These are phyloP conservation scores for Rhodotorula graminis DNA, from an alignment of 768 basidiomycete species.

Conservation along the genomic window DNA sequence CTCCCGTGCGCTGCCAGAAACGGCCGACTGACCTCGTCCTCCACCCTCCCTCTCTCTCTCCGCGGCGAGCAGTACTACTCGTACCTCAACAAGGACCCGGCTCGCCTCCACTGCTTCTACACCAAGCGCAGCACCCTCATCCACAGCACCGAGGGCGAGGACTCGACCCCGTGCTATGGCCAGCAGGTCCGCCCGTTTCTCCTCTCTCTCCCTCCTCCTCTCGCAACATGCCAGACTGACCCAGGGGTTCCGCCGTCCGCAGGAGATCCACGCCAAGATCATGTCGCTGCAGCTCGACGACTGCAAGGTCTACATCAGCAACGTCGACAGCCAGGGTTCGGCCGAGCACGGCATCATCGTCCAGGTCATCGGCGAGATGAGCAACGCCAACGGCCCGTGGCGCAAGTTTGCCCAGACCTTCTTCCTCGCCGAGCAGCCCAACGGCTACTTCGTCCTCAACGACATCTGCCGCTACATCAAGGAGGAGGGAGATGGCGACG, in stretches of 20 bases:
- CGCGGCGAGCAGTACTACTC: conserved; percentile 78
- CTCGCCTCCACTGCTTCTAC: conserved; percentile 97
- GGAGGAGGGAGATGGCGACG: conserved; percentile 55
- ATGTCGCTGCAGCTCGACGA: conserved; percentile 87
- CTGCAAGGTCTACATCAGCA: conserved; percentile 98
- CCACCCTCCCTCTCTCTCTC: not conserved
- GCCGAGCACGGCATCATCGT: conserved; percentile 95
- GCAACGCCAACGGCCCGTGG: conserved; percentile 85
- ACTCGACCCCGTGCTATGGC: conserved; percentile 77
- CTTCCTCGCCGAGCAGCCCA: conserved; percentile 98
- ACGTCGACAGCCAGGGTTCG: conserved; percentile 93
- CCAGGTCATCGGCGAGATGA: conserved; percentile 97
- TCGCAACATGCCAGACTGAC: too few relatives aligned
- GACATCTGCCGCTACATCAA: conserved; percentile 99
- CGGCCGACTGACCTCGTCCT: not conserved
- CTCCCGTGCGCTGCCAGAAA: not conserved
- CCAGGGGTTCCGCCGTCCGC: too few relatives aligned
- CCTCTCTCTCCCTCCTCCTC: not conserved
- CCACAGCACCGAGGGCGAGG: conserved; percentile 96
- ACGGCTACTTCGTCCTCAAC: conserved; percentile 98
- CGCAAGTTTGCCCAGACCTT: conserved; percentile 99
- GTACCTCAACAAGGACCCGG: conserved; percentile 94
- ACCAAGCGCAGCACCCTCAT: conserved; percentile 95
- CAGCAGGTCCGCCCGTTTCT: conserved; percentile 63
- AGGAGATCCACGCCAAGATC: conserved; percentile 98